Percentiles rank a stretch among this genome's conserved stretches.
Conservation (phyloP, 441 rosid genomes). For the Geranium incanum region DNA sequence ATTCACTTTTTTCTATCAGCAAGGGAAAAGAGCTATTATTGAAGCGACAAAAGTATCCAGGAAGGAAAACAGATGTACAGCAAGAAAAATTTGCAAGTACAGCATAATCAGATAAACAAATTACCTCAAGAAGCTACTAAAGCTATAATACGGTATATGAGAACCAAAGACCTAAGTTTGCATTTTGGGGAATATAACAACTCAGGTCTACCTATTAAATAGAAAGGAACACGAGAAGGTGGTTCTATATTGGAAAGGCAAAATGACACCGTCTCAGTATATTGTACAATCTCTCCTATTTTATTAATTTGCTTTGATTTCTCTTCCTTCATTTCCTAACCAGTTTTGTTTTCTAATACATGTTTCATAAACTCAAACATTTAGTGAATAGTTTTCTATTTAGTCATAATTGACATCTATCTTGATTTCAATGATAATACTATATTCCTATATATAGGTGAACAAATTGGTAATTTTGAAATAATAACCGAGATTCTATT, state of each 20-base stretch:
- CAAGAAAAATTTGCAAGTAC: not conserved
- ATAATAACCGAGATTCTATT: slow-evolving; percentile 6
- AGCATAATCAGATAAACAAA: not conserved
- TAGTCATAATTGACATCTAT: not conserved
- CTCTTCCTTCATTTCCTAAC: not conserved
- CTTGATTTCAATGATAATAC: not conserved
- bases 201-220: not conserved
- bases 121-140: not conserved
- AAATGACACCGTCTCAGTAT: not conserved
- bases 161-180: not conserved
- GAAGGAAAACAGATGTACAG: not conserved
- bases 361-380: not conserved
- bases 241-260: not conserved
- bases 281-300: not conserved
- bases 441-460: slow-evolving; percentile 6
- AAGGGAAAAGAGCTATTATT: too few species aligned
- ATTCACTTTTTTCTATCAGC: not conserved
- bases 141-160: not conserved
- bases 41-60: not conserved
- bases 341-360: not conserved
- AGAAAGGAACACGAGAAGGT: not conserved
- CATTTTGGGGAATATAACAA: not conserved
- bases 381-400: too few species aligned
- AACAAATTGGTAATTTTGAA: slow-evolving; percentile 11
- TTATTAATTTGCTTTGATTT: not conserved